Evolutionary conservation across 1,284 basidiomycete genomes (phyloP).

Genomic region (Athelia sp.): DNA sequence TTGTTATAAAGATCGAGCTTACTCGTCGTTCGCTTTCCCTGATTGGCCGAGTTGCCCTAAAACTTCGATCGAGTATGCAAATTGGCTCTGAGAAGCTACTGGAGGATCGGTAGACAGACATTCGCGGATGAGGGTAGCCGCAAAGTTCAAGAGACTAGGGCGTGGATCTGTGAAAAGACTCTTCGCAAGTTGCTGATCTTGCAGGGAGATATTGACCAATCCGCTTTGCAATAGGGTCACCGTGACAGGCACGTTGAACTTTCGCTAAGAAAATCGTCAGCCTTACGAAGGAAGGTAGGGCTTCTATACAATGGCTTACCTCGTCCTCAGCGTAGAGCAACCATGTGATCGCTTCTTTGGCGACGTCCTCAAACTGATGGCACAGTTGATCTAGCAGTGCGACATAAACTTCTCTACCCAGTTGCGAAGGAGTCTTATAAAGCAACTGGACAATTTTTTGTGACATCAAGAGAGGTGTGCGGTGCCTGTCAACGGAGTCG

Average conservation of each 20-base stretch:
- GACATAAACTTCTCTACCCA: conserved; percentile 90
- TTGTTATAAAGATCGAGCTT: conserved; percentile 28
- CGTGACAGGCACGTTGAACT: conserved; percentile 95
- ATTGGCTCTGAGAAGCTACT: conserved; percentile 74
- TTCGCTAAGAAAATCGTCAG: conserved; percentile 54
- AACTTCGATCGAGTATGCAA: conserved; percentile 80
- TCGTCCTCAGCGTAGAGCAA: conserved; percentile 96
- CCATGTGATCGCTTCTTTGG: conserved; percentile 97
- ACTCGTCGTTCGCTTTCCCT: conserved; percentile 81
- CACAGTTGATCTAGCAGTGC: conserved; percentile 88
- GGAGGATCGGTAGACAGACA: conserved; percentile 80
- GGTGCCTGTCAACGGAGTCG: conserved; percentile 75
- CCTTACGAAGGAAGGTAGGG: conserved; percentile 7
- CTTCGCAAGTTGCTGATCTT: conserved; percentile 92
- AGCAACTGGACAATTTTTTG: conserved; percentile 90
- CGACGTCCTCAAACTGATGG: conserved; percentile 86
- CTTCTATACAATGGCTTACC: conserved; percentile 36
- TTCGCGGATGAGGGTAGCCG: conserved; percentile 82
- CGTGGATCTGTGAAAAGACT: conserved; percentile 78
- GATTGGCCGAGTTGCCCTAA: conserved; percentile 68
- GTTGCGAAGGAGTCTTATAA: conserved; percentile 79
- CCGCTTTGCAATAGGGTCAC: conserved; percentile 83
- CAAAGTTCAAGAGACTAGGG: conserved; percentile 77
- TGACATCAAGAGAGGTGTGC: conserved; percentile 88
- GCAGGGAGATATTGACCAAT: conserved; percentile 74